phyloP scores from a whole-genome alignment of 345 rosid species.

The Excoecaria cochinchinensis region DNA sequence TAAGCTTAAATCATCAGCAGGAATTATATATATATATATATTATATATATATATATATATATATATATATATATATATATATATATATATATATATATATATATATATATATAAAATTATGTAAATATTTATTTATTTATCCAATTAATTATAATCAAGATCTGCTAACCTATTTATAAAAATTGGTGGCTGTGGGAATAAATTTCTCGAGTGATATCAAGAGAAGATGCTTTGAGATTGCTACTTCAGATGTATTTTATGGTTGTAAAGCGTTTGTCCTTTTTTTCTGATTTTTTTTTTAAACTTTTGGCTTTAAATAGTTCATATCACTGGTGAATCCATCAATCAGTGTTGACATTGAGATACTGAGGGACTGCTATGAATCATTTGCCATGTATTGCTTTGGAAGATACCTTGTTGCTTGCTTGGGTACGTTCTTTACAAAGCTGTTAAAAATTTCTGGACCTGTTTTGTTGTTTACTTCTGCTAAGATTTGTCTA shows the following conservation, averaged over 20 bases:
- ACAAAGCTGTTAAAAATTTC: slow-evolving; percentile 1
- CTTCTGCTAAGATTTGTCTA: not conserved
- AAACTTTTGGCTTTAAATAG: slow-evolving; percentile 40
- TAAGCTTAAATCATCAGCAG: not conserved
- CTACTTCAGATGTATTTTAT: not conserved
- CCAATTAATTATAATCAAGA: not conserved
- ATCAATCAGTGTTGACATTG: slow-evolving; percentile 83
- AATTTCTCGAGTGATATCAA: not conserved
- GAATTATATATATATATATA: not conserved
- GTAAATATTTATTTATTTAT: too few species aligned
- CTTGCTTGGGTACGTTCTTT: slow-evolving; percentile 80
- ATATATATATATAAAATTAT: too few species aligned
- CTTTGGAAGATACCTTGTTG: slow-evolving; percentile 97
- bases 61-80: too few species aligned
- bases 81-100: too few species aligned
- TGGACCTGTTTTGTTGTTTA: not conserved
- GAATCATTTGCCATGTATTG: slow-evolving; percentile 99
- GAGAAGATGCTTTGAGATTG: not conserved
- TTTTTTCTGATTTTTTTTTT: not conserved
- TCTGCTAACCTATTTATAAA: not conserved
- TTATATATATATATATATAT: too few species aligned
- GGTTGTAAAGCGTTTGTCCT: not conserved
- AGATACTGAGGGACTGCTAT: slow-evolving; percentile 91
- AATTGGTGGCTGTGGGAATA: not conserved
- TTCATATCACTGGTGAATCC: slow-evolving; percentile 87